phyloP scores from a whole-genome alignment of 306 rosid genomes.

The Vigna reflexopilosa region DNA sequence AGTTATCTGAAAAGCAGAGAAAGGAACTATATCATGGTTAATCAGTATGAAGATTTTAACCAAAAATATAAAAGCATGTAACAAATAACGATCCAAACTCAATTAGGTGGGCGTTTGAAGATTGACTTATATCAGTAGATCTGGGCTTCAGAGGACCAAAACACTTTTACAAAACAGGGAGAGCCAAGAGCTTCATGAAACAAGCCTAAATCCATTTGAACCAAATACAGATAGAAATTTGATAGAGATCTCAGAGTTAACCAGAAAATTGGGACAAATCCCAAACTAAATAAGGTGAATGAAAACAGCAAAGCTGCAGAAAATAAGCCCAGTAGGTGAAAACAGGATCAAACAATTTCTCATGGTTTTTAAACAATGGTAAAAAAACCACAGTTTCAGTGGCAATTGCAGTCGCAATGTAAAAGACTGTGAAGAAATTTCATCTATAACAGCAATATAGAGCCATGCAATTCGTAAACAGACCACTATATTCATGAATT shows the following conservation, averaged over 20 bases:
- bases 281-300: background rate
- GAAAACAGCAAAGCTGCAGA: background rate
- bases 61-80: no score
- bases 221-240: background rate
- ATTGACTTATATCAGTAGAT: background rate
- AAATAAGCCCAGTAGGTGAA: slow-evolving; percentile 17
- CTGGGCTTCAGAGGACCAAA: background rate
- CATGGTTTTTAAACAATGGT: no score
- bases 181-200: background rate
- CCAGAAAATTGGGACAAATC: background rate
- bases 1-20: no score
- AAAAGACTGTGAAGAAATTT: no score
- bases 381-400: no score
- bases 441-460: no score
- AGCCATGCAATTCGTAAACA: background rate
- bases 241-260: background rate
- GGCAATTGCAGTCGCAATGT: no score
- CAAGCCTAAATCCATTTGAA: background rate
- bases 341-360: slow-evolving; percentile 5
- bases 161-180: background rate
- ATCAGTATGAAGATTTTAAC: no score
- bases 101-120: background rate
- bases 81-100: background rate
- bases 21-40: no score
- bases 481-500: background rate